Evolutionary conservation across 768 basidiomycete species (phyloP).

Genomic region (Collybiopsis luxurians): DNA sequence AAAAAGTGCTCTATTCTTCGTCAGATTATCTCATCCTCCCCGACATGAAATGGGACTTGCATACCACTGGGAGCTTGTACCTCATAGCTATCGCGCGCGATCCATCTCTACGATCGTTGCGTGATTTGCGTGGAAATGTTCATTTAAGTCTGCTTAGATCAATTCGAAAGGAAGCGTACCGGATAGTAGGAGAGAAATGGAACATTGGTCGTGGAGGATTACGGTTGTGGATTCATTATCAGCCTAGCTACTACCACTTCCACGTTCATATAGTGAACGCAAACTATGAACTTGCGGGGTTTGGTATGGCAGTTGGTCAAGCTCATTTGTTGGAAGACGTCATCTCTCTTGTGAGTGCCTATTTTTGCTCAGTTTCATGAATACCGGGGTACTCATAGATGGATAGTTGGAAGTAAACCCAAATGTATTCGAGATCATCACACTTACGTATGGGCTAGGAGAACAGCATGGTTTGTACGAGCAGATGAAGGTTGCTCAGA

Average conservation of each 20-base stretch:
- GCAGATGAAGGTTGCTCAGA: slow-evolving; percentile 38
- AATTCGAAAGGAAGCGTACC: slow-evolving; percentile 56
- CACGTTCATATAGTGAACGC: slow-evolving; percentile 91
- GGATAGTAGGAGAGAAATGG: slow-evolving; percentile 61
- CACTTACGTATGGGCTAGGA: slow-evolving; percentile 80
- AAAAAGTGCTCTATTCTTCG: slow-evolving; percentile 65
- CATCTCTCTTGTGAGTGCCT: slow-evolving; percentile 68
- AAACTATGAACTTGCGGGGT: slow-evolving; percentile 53
- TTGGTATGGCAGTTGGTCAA: slow-evolving; percentile 84
- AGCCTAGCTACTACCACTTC: slow-evolving; percentile 95
- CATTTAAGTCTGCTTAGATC: slow-evolving; percentile 68
- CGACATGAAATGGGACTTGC: slow-evolving; percentile 96
- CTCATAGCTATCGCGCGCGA: slow-evolving; percentile 76
- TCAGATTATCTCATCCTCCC: slow-evolving; percentile 78
- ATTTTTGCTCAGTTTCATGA: background rate
- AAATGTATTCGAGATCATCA: slow-evolving; percentile 65
- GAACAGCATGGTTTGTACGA: slow-evolving; percentile 72
- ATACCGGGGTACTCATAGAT: background rate
- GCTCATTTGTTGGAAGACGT: slow-evolving; percentile 92
- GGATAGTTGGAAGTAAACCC: slow-evolving; percentile 62
- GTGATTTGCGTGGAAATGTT: slow-evolving; percentile 53
- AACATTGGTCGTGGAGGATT: slow-evolving; percentile 59
- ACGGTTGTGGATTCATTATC: slow-evolving; percentile 89
- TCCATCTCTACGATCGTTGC: slow-evolving; percentile 60
- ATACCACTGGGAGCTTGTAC: slow-evolving; percentile 74